A percentile compares a stretch with the other conserved stretches of the same genome.
Conservation (phyloP, 129 eudicot genomes). For the Ambrosia artemisiifolia region DNA sequence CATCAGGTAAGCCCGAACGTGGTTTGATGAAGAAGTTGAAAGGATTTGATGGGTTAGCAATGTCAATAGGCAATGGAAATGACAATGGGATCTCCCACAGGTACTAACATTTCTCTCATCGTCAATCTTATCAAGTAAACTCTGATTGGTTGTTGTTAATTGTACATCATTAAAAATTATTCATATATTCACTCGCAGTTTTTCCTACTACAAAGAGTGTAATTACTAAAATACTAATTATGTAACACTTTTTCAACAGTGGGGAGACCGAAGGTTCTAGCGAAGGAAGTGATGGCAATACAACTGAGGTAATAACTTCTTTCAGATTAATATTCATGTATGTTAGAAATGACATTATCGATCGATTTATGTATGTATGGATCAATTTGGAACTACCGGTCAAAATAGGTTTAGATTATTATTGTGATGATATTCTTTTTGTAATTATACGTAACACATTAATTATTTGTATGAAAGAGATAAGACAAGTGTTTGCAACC, state of each 20-base stretch:
- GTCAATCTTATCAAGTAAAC: not conserved
- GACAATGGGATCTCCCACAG: conserved; percentile 58
- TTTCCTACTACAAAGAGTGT: not conserved
- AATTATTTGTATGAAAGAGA: not conserved
- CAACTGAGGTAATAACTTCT: conserved; percentile 47
- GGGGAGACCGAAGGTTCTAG: conserved; percentile 89
- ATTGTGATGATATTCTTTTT: not conserved
- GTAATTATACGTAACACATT: not conserved
- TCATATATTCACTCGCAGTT: not conserved
- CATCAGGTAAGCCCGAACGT: conserved; percentile 64
- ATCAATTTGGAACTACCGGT: not conserved
- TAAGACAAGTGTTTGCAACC: not conserved
- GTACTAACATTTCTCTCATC: no score
- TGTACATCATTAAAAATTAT: not conserved
- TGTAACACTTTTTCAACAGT: conserved; percentile 36
- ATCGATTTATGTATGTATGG: not conserved
- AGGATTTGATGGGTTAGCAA: conserved; percentile 85
- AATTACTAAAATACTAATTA: not conserved
- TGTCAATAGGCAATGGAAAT: conserved; percentile 72
- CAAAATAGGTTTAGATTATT: not conserved
- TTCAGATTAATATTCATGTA: not conserved
- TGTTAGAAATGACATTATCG: not conserved
- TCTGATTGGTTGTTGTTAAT: not conserved
- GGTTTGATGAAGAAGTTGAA: conserved; percentile 76
- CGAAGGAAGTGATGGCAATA: conserved; percentile 81